Evolutionary conservation across 2,329 filamentous ascomycete species (phyloP), one percentile per base, ranked within the genome.

Genomic region (Fusarium temperatum): DNA sequence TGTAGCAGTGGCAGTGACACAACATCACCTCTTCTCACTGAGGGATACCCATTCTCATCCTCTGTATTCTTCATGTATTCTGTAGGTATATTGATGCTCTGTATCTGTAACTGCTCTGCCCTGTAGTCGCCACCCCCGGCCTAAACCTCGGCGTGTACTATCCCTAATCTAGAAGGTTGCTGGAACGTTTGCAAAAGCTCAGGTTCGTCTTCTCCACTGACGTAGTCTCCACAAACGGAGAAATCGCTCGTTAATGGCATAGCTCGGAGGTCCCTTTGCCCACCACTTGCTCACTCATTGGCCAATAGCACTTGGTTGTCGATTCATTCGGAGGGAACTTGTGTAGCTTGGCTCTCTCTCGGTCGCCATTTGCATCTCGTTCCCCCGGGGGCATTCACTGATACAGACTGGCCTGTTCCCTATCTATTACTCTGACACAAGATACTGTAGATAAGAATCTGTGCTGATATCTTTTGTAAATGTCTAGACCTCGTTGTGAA

Each of bases 161-260:
- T 68, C 22, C 76, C 76, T 63, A n/a, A 72, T 78, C 58, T 69
- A 74, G 76, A 75, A 78, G 76, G 76, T 77, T 77, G 69, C 75
- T 75, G 76, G 76, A 78, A 78, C 76, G 71, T 78, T 70, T 75
- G 66, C 45, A 45, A 63, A 41, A 44, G 63, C 51, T 54, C 35
- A 28, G 24, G 14, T 39, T 39, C 10, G 18, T 22, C 24, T 45
- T 36, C 64, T 63, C 66, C 64, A 68, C 64, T 68, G 64, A 68
- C 66, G 48, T 68, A 36, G 53, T 45, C 73, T 44, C 66, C 70
- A 73, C 70, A 53, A 32, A 60, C 71, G 71, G 71, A 74, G 44
- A 41, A 58, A 24, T 15, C 24, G 45, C 50, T 66, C 66, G 39
- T 12, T 6, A 28, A 26, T 8, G 45, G 66, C 28, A 64, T 69